Conservation (phyloP, 1,284 basidiomycete species). For the Psilocybe mexicana region DNA sequence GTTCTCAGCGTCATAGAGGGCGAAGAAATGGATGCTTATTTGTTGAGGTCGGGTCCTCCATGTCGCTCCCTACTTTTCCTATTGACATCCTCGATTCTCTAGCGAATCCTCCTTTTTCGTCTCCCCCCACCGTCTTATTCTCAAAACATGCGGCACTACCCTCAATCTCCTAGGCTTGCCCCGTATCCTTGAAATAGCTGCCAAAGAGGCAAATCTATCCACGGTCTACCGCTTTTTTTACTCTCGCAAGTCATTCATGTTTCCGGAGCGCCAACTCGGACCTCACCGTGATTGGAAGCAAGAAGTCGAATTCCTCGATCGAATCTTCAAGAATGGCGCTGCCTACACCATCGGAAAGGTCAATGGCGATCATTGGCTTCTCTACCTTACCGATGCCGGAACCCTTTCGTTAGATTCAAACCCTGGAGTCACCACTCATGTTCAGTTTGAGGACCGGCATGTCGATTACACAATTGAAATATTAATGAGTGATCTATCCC, state of each 20-base stretch:
- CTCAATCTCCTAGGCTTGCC: constrained; percentile 94
- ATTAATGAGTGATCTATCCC: constrained; percentile 93
- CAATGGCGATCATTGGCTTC: constrained; percentile 98
- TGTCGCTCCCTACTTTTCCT: constrained; percentile 15
- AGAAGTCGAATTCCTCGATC: constrained; percentile 91
- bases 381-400: constrained; percentile 82
- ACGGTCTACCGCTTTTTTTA: constrained; percentile 92
- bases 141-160: constrained; percentile 99
- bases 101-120: constrained; percentile 99
- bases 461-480: constrained; percentile 97
- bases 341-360: constrained; percentile 98
- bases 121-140: constrained; percentile 92
- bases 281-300: constrained; percentile 95
- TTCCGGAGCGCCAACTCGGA: constrained; percentile 93
- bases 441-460: constrained; percentile 29
- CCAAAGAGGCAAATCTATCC: constrained; percentile 72
- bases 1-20: constrained; percentile 90
- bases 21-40: constrained; percentile 90
- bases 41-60: constrained; percentile 75
- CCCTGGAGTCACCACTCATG: constrained; percentile 28
- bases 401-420: constrained; percentile 30
- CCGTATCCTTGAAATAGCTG: constrained; percentile 89
- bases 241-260: constrained; percentile 99
- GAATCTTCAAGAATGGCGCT: constrained; percentile 83
- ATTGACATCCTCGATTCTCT: constrained; percentile 14